Conservation (phyloP, 441 rosid genomes). For the Jatropha podagrica region DNA sequence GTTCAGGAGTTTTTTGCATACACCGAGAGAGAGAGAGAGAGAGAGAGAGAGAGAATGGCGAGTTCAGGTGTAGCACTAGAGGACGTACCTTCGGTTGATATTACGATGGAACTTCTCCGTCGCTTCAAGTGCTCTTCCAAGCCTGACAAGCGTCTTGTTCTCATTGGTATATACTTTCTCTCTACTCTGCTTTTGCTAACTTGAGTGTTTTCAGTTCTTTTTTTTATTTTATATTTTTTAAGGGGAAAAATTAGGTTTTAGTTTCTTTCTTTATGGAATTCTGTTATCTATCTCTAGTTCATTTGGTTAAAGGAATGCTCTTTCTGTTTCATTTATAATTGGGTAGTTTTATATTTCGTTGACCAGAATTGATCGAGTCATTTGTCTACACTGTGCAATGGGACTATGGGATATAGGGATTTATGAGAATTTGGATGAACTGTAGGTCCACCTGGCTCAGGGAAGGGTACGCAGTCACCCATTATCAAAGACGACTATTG, state of each 20-base stretch:
- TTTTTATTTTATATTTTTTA: background rate
- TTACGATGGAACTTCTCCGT: slow-evolving; percentile 3
- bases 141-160: slow-evolving; percentile 21
- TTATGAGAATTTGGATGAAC: background rate
- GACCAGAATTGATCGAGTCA: background rate
- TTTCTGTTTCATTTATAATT: background rate
- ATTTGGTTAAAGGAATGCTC: background rate
- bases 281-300: background rate
- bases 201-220: background rate
- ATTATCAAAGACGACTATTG: slow-evolving; percentile 51
- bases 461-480: slow-evolving; percentile 83
- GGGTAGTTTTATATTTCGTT: background rate
- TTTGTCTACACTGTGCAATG: background rate
- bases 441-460: slow-evolving; percentile 85
- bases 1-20: background rate
- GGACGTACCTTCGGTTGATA: background rate
- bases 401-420: background rate
- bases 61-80: background rate
- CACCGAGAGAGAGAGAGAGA: background rate
- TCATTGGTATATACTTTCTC: background rate
- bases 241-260: background rate
- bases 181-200: background rate
- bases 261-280: background rate
- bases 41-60: background rate
- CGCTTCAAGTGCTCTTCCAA: slow-evolving; percentile 1